Evolutionary conservation across 192 early-diverging fungal species (phyloP).

Genomic region (Chytriomyces sp.): DNA sequence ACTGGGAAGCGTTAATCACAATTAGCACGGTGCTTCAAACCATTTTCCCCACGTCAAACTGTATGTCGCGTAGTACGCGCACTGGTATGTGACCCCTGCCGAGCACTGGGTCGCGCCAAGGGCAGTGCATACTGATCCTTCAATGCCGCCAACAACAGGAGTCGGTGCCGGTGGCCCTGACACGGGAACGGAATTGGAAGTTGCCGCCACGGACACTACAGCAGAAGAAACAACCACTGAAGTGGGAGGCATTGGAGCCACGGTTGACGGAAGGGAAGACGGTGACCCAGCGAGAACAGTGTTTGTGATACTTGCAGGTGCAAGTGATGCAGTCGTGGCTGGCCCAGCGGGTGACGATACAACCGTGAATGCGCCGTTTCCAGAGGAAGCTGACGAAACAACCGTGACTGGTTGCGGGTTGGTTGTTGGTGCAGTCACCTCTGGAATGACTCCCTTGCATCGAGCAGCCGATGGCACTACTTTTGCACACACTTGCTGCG

Average conservation of each 20-base stretch:
- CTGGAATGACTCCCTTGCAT: conserved; percentile 17
- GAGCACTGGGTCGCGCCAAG: background rate
- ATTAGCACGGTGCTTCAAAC: too few species aligned
- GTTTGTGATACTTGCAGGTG: too few species aligned
- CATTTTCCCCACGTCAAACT: background rate
- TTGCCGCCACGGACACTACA: too few species aligned
- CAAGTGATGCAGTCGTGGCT: background rate
- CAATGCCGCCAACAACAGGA: background rate
- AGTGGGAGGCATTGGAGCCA: too few species aligned
- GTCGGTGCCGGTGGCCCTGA: background rate
- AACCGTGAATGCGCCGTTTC: background rate
- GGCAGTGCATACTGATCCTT: background rate
- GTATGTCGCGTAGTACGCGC: background rate
- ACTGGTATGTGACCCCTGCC: background rate
- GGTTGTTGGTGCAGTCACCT: background rate
- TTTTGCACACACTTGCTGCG: conserved; percentile 12
- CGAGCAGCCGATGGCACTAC: conserved; percentile 11
- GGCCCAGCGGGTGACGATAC: background rate
- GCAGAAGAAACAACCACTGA: too few species aligned
- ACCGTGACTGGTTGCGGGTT: background rate
- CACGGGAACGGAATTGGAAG: too few species aligned
- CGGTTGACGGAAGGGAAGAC: too few species aligned
- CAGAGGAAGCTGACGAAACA: background rate
- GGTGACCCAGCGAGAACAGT: too few species aligned
- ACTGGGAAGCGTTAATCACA: too few species aligned